Evolutionary conservation across 129 eudicot species (phyloP).

Genomic region (Centella asiatica): DNA sequence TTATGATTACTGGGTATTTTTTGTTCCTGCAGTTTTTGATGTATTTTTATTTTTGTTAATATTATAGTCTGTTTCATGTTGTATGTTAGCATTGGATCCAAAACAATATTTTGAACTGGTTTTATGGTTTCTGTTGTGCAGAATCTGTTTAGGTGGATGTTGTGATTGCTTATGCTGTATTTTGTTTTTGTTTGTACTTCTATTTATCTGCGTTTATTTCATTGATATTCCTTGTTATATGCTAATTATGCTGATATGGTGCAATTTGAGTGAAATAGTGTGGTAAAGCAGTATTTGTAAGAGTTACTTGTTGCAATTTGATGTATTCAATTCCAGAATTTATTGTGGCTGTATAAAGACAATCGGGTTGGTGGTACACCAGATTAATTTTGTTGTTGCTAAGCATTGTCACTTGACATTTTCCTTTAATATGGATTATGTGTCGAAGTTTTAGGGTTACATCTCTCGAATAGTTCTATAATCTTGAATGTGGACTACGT

Average conservation of each 20-base stretch:
- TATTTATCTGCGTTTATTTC: slow-evolving; percentile 9
- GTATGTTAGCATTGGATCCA: slow-evolving; percentile 25
- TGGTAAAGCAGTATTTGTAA: no score
- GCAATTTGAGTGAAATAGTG: no score
- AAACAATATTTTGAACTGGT: neutral
- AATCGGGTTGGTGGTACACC: neutral
- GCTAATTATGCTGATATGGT: neutral
- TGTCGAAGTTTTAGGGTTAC: neutral
- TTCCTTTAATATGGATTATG: neutral
- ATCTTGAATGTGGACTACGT: no score
- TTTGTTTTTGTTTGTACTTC: neutral
- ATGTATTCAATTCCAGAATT: neutral
- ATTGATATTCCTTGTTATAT: slow-evolving; percentile 10
- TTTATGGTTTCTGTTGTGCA: neutral
- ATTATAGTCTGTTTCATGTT: slow-evolving; percentile 16
- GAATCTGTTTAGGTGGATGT: neutral
- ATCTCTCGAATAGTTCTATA: no score
- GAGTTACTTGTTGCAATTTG: neutral
- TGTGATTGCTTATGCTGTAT: neutral
- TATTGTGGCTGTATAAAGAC: neutral
- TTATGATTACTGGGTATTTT: slow-evolving; percentile 22
- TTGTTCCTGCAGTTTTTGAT: slow-evolving; percentile 19
- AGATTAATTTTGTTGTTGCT: neutral
- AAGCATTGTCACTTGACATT: neutral
- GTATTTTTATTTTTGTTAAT: neutral